Conservation (phyloP, 2,329 filamentous ascomycete genomes). For the Aspergillus neoniger region DNA sequence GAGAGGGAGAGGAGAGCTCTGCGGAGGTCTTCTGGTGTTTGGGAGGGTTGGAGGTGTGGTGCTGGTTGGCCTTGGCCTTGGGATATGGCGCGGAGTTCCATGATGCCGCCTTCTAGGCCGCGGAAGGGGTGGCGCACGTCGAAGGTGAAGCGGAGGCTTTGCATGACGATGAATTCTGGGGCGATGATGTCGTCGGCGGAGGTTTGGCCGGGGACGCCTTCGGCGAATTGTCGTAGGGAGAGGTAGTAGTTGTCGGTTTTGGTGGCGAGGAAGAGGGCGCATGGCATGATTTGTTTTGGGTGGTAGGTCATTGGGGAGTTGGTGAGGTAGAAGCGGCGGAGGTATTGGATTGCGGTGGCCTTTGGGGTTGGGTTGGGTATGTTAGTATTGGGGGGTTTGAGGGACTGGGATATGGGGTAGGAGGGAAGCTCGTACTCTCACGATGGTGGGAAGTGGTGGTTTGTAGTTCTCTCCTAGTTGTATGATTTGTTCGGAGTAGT, state of each 20-base stretch:
- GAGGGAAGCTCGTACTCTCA: conserved; percentile 52
- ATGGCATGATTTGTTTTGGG: conserved; percentile 83
- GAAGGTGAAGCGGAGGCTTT: conserved; percentile 89
- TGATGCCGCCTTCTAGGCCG: conserved; percentile 79
- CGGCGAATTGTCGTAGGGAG: conserved; percentile 65
- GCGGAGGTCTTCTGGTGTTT: conserved; percentile 36
- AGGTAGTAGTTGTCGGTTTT: conserved; percentile 88
- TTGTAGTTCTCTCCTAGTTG: conserved; percentile 62
- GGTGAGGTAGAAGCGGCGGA: conserved; percentile 92
- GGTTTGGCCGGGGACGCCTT: conserved; percentile 69
- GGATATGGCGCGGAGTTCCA: conserved; percentile 73
- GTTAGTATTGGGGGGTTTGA: neutral
- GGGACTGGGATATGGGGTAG: neutral
- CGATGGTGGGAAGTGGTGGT: conserved; percentile 57
- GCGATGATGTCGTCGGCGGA: conserved; percentile 81
- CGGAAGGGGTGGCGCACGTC: conserved; percentile 90
- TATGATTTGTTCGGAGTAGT: conserved; percentile 68
- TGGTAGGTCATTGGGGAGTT: conserved; percentile 97
- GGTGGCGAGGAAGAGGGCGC: conserved; percentile 86
- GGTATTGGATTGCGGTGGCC: conserved; percentile 83
- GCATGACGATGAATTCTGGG: conserved; percentile 88
- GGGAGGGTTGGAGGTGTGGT: conserved; percentile 29
- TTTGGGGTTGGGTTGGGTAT: conserved; percentile 27
- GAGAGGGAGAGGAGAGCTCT: conserved; percentile 33
- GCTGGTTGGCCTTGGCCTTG: conserved; percentile 56